A percentile compares a stretch with the other conserved stretches of the same genome.
Evolutionary conservation across 2,329 filamentous ascomycete species (phyloP).

Genomic region (Aspergillus unguis): DNA sequence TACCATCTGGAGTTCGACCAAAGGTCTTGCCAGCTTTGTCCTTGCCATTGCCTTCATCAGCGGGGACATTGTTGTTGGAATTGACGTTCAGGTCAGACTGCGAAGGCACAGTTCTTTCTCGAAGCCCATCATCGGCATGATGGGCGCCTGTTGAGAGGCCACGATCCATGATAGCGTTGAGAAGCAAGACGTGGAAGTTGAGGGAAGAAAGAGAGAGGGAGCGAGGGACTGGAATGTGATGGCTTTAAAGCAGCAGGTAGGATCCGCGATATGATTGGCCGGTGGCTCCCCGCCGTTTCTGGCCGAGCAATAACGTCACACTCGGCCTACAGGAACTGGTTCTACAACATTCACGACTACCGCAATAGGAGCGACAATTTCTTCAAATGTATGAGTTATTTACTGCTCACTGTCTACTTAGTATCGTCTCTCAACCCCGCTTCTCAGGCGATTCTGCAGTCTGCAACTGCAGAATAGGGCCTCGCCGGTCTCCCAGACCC

Average conservation of each 20-base stretch:
- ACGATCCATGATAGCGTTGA: constrained; percentile 35
- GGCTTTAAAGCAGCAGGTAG: constrained; percentile 11
- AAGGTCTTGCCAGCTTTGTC: constrained; percentile 65
- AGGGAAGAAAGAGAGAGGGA: not conserved
- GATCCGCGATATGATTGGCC: constrained; percentile 18
- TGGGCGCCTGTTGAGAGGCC: constrained; percentile 37
- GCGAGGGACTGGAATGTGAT: constrained; percentile 19
- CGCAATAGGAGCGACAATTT: no score
- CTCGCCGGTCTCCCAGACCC: not conserved
- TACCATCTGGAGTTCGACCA: constrained; percentile 86
- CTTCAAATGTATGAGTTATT: no score
- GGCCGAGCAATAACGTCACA: constrained; percentile 6
- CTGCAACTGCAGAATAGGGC: not conserved
- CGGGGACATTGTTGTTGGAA: constrained; percentile 40
- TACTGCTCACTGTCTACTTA: no score
- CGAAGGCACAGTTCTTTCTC: constrained; percentile 45
- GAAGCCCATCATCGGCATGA: constrained; percentile 41
- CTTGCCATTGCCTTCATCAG: constrained; percentile 41
- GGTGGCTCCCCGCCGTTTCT: constrained; percentile 13
- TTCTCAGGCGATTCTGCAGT: not conserved
- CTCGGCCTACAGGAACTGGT: not conserved
- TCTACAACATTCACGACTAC: not conserved
- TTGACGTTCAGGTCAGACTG: constrained; percentile 46
- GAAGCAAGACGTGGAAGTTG: not conserved
- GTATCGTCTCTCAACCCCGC: not conserved